These are phyloP conservation scores for Boletus rubescentipes DNA, from an alignment of 768 basidiomycete species.

Conservation along the genomic window DNA sequence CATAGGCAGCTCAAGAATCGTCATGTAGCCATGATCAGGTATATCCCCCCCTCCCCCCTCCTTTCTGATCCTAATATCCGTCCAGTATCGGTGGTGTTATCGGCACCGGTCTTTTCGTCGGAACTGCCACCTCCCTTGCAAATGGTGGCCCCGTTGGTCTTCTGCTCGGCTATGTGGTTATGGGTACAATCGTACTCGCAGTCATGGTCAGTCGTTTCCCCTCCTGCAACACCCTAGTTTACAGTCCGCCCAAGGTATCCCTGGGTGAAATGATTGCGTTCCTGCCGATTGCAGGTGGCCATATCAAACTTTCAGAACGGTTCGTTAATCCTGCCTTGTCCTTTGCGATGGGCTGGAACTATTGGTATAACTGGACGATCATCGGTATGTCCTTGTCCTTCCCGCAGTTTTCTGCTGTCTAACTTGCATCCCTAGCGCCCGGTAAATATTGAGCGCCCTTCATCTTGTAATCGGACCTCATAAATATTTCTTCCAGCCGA, in stretches of 20 bases:
- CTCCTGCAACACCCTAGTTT: background rate
- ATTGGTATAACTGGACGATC: conserved; percentile 43
- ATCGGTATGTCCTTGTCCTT: conserved; percentile 10
- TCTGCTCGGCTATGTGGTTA: conserved; percentile 62
- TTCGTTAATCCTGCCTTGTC: conserved; percentile 79
- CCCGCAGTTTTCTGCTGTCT: background rate
- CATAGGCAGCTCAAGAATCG: conserved; percentile 70
- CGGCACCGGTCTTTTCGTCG: conserved; percentile 65
- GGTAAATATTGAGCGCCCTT: conserved; percentile 13
- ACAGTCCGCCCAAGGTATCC: conserved; percentile 45
- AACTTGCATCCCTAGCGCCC: conserved; percentile 18
- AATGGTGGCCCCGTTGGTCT: conserved; percentile 74
- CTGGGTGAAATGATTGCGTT: conserved; percentile 64
- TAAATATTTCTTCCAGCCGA: conserved; percentile 24
- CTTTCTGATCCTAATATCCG: background rate
- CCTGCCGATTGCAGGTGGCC: conserved; percentile 76
- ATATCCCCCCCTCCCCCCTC: background rate
- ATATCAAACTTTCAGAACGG: conserved; percentile 78
- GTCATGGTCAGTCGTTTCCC: conserved; percentile 55
- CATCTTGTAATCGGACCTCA: background rate
- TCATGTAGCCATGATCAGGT: conserved; percentile 84
- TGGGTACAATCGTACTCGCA: conserved; percentile 68
- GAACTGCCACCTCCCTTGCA: conserved; percentile 50
- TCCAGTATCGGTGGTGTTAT: conserved; percentile 60
- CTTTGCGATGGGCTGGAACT: conserved; percentile 54